phyloP scores from a whole-genome alignment of 306 rosid species.

The Dicorynia guianensis region DNA sequence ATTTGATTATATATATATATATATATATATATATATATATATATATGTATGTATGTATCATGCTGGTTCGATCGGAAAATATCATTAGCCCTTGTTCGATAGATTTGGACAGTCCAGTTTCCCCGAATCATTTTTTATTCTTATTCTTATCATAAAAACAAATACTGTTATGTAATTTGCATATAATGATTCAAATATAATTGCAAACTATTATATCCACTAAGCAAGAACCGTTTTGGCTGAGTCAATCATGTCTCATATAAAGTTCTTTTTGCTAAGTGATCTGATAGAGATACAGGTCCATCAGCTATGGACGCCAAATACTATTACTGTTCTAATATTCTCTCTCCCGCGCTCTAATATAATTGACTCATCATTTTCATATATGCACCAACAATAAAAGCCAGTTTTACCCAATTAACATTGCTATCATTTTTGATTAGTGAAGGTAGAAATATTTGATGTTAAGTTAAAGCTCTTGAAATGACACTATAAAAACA shows the following conservation, averaged over 20 bases:
- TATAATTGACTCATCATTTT: too few relatives aligned
- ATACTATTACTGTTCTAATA: background rate
- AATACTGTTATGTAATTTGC: too few relatives aligned
- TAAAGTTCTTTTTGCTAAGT: slow-evolving; percentile 45
- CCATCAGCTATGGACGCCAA: slow-evolving; percentile 18
- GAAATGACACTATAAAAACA: too few relatives aligned
- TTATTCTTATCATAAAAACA: background rate
- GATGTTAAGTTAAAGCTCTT: too few relatives aligned
- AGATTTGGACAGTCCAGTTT: slow-evolving; percentile 62
- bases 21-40: too few relatives aligned
- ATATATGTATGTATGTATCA: too few relatives aligned
- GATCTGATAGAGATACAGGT: slow-evolving; percentile 35
- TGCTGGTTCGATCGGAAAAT: slow-evolving; percentile 47
- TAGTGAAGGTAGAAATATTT: too few relatives aligned
- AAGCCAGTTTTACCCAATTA: background rate
- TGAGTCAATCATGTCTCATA: slow-evolving; percentile 59
- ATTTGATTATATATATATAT: too few relatives aligned
- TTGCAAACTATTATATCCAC: slow-evolving; percentile 64
- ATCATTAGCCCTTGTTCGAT: slow-evolving; percentile 60
- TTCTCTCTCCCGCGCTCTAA: background rate
- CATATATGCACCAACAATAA: too few relatives aligned
- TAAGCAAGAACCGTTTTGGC: slow-evolving; percentile 48
- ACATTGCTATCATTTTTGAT: too few relatives aligned
- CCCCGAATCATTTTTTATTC: slow-evolving; percentile 23
- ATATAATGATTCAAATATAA: slow-evolving; percentile 42